Conservation (phyloP, 148 eudicot genomes). For the Drosera capensis region DNA sequence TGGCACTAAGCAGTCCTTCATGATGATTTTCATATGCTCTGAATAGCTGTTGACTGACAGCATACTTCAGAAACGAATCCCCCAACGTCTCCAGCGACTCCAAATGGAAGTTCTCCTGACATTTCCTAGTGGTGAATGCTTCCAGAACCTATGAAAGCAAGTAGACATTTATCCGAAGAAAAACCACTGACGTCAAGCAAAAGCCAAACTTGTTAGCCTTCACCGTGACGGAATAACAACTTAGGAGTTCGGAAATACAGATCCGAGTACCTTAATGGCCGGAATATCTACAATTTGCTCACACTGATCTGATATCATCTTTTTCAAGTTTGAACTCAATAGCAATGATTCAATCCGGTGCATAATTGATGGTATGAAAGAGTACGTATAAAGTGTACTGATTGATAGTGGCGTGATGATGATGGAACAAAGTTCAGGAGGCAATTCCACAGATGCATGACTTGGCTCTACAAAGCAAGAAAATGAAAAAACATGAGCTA, state of each 20-base stretch:
- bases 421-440: constrained; percentile 63
- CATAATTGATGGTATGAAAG: constrained; percentile 67
- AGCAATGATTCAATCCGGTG: constrained; percentile 68
- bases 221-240: too few species aligned
- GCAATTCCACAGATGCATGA: constrained; percentile 35
- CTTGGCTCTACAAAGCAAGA: constrained; percentile 42
- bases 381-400: constrained; percentile 45
- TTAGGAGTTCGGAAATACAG: too few species aligned
- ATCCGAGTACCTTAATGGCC: constrained; percentile 38
- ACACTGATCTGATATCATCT: constrained; percentile 32
- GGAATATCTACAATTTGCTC: constrained; percentile 34
- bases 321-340: constrained; percentile 46
- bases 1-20: constrained; percentile 68
- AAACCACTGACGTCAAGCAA: too few species aligned
- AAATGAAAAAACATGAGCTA: too few species aligned
- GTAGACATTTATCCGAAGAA: too few species aligned
- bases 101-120: constrained; percentile 58
- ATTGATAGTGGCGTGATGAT: constrained; percentile 65
- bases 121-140: constrained; percentile 67
- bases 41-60: constrained; percentile 57
- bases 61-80: constrained; percentile 88
- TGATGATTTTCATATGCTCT: constrained; percentile 42
- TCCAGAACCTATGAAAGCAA: constrained; percentile 96
- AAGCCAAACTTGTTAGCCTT: too few species aligned
- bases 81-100: constrained; percentile 92